Base-by-base conservation (phyloP, 2,329 filamentous ascomycete species). In the Diaporthe vaccinii region DNA sequence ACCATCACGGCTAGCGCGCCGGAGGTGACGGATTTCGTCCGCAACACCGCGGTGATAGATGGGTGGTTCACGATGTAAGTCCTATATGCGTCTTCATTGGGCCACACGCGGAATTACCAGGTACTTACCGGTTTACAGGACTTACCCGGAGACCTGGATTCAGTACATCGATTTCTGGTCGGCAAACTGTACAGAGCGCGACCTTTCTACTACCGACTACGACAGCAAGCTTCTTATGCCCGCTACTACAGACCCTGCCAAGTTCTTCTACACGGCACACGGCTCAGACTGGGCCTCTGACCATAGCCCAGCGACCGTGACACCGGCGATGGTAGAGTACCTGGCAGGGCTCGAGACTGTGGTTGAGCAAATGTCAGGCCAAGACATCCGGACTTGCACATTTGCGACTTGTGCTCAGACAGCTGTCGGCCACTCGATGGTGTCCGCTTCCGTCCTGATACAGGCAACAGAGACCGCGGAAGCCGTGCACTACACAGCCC, bases 161-260 rank as follows among this genome's bases (percentile, higher is more conserved):
- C 51, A 69, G n/a, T 69, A 69, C 34, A 25, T 69, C 8, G 65
- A 69, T 39, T 69, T 69, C 34, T 69, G 65, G 65, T 69, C 65
- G 28, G 65, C 65, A 25, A 69, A 69, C n/a, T 69, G 65, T 34
- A 69, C 65, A 69, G 49, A 69, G n/a, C 65, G 65, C 34, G 65
- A 69, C 34, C 49, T 55, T 8, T 41, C n/a, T 25, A 69, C 34
- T 5, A 39, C 34, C n/a, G 49, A 39, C n/a, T 69, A 69, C n/a
- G 65, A 69, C 65, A 69, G 22, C 7, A 69, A 69, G 34, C 65
- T 69, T 1, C 9, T 51, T 0, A 55, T 69, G 65, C 65, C 65
- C 28, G 65, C 44, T 12, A 69, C 65, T 7, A 69, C 65, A n/a
- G 65, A 69, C 36, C 65, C 49, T 69, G 46, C 65, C 34, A 69